Evolutionary conservation across 169 alveolate species (phyloP).

Genomic region (Neospora caninum): DNA sequence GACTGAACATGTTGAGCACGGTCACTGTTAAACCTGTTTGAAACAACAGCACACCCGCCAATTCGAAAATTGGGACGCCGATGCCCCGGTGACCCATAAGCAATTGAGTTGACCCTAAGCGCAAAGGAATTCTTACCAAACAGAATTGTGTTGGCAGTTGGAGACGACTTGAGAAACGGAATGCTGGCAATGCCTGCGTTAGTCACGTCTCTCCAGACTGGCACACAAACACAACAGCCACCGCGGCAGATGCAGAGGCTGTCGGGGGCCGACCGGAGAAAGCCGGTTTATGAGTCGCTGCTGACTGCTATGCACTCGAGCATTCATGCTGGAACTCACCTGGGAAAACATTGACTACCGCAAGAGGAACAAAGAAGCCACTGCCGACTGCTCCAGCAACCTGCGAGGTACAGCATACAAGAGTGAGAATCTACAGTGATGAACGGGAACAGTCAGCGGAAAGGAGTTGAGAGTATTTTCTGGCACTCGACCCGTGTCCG

Average conservation of each 20-base stretch:
- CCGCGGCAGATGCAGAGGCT: background rate
- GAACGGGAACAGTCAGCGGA: too few species aligned
- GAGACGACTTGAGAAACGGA: background rate
- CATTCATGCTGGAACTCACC: background rate
- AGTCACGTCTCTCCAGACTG: slow-evolving; percentile 4
- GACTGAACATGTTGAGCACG: background rate
- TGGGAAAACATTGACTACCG: background rate
- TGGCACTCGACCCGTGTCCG: background rate
- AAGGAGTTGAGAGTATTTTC: too few species aligned
- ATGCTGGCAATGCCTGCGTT: background rate
- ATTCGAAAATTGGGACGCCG: background rate
- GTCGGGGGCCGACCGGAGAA: background rate
- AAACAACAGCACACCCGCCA: background rate
- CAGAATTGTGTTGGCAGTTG: background rate
- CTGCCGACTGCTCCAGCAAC: background rate
- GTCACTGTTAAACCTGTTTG: background rate
- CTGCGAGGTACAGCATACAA: background rate
- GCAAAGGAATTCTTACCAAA: background rate
- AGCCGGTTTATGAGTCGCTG: background rate
- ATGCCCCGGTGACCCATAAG: background rate
- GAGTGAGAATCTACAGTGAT: background rate
- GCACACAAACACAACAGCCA: background rate
- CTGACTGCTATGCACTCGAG: background rate
- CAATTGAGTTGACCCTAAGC: background rate
- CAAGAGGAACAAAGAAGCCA: background rate